phyloP scores from a whole-genome alignment of 352 stramenopile species.

The Halophytophthora polymorphica region DNA sequence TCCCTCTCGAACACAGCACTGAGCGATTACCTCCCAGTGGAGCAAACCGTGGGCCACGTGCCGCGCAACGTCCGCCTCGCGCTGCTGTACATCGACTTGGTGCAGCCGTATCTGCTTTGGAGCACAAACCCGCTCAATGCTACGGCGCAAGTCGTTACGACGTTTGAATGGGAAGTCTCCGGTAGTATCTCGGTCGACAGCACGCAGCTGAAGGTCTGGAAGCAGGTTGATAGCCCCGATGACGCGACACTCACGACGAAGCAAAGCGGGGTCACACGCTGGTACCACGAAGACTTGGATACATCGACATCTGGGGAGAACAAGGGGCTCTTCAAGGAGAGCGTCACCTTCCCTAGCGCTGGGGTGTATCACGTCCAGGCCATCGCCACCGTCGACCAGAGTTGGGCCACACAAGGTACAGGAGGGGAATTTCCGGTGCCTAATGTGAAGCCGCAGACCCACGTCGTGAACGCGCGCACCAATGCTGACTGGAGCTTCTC shows the following conservation, averaged over 20 bases:
- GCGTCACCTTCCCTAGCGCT: constrained; percentile 30
- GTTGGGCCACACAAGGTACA: constrained; percentile 55
- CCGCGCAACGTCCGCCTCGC: constrained; percentile 91
- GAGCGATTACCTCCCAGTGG: constrained; percentile 38
- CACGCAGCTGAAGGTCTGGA: constrained; percentile 51
- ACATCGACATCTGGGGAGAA: constrained; percentile 37
- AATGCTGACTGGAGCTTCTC: constrained; percentile 51
- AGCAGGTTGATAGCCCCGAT: constrained; percentile 15
- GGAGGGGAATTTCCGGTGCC: constrained; percentile 26
- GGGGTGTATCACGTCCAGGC: constrained; percentile 62
- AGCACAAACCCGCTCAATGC: constrained; percentile 22
- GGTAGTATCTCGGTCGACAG: constrained; percentile 58
- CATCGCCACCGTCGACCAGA: constrained; percentile 58
- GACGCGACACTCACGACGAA: constrained; percentile 26
- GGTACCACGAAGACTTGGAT: constrained; percentile 55
- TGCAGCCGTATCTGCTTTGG: constrained; percentile 90
- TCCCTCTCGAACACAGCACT: constrained; percentile 44
- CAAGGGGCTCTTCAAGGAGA: constrained; percentile 49
- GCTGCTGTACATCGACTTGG: constrained; percentile 90
- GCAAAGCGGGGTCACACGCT: constrained; percentile 52
- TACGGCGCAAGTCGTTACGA: constrained; percentile 8
- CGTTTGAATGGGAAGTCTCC: constrained; percentile 54
- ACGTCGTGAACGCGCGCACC: constrained; percentile 72
- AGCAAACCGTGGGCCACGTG: constrained; percentile 85
- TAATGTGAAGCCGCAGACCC: constrained; percentile 59